These are phyloP conservation scores for Aspergillus unguis DNA, from an alignment of 2,329 filamentous ascomycete species.

Conservation along the genomic window DNA sequence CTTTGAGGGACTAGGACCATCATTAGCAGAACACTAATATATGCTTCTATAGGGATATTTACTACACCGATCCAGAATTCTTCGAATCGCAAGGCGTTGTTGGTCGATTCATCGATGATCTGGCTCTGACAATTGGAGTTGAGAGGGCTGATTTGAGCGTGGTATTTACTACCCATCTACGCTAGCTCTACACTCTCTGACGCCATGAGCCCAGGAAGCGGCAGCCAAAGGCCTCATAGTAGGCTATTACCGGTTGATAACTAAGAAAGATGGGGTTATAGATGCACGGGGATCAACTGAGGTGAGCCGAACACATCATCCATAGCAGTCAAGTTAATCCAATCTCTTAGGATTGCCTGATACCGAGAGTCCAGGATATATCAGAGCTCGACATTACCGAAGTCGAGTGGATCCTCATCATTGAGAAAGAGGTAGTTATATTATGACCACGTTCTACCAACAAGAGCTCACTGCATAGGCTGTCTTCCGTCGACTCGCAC, in stretches of 20 bases:
- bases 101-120: slow-evolving; percentile 58
- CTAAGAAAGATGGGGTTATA: slow-evolving; percentile 25
- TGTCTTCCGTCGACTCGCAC: slow-evolving; percentile 56
- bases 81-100: slow-evolving; percentile 58
- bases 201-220: slow-evolving; percentile 31
- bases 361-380: slow-evolving; percentile 49
- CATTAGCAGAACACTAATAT: not conserved
- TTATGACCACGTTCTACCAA: not conserved
- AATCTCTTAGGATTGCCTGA: slow-evolving; percentile 47
- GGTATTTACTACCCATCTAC: slow-evolving; percentile 35
- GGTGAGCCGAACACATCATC: slow-evolving; percentile 16
- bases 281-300: slow-evolving; percentile 38
- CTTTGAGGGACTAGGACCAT: too few species aligned
- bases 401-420: slow-evolving; percentile 58
- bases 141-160: slow-evolving; percentile 56
- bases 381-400: slow-evolving; percentile 44
- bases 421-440: slow-evolving; percentile 60
- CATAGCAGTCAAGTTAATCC: too few species aligned
- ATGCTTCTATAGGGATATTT: slow-evolving; percentile 54
- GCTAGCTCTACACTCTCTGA: not conserved
- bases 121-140: slow-evolving; percentile 59
- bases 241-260: slow-evolving; percentile 32
- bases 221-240: slow-evolving; percentile 44
- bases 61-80: slow-evolving; percentile 59
- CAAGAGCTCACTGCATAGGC: slow-evolving; percentile 42